These are phyloP conservation scores for Fraxinus sp. DNA, from an alignment of 305 asterid genomes.

Conservation along the genomic window DNA sequence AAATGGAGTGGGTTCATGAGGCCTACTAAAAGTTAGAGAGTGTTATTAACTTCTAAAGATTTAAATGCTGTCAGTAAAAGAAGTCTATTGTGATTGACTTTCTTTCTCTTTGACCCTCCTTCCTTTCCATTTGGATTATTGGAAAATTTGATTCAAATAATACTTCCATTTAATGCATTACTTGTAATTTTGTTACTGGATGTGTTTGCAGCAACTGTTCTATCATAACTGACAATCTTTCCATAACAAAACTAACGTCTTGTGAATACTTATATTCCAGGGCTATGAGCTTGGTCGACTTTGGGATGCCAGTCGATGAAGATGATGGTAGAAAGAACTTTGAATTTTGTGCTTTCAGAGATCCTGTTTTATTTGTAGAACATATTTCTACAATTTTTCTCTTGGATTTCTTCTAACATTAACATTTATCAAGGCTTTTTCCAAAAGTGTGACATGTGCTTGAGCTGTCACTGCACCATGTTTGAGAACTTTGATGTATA, in stretches of 20 bases:
- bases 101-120: neutral
- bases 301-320: slow-evolving; percentile 17
- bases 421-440: neutral
- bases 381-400: slow-evolving; percentile 77
- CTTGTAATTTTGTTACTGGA: neutral
- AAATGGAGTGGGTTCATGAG: neutral
- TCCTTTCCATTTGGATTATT: neutral
- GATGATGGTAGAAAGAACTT: slow-evolving; percentile 58
- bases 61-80: neutral
- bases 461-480: neutral
- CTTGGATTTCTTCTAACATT: slow-evolving; percentile 17
- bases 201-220: neutral
- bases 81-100: neutral
- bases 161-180: neutral
- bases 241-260: neutral
- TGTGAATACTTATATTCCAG: neutral
- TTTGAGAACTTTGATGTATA: neutral
- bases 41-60: neutral
- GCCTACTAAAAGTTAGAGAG: neutral
- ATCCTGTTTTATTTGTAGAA: slow-evolving; percentile 82
- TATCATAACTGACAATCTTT: neutral
- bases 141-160: neutral
- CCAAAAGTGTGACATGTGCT: neutral
- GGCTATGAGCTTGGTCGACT: neutral
- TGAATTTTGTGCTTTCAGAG: slow-evolving; percentile 54